Base-by-base conservation (phyloP, 148 eudicot genomes). In the Heliosperma pusillum region DNA sequence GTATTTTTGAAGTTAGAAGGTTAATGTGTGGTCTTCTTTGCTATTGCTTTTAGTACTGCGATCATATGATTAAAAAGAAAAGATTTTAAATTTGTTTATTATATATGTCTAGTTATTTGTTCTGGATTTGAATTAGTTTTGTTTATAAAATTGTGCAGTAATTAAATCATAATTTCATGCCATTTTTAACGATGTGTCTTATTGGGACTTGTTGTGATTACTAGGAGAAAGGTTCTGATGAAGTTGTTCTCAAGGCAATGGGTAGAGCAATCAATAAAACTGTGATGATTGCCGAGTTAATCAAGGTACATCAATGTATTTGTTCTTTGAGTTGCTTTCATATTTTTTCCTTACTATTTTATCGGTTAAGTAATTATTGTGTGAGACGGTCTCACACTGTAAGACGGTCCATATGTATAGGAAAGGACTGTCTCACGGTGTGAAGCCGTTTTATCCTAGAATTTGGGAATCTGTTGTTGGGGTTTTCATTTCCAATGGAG, bases 191-290 rank as follows among this genome's bases (percentile, higher is more conserved):
- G 27, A 19, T 57, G 65, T 66, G 10, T 30, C 66, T 70, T 10
- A 80, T 60, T 47, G n/a, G 13, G 63, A 19, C 9, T 65, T 71
- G 55, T 73, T 72, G 4, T 30, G 44, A 44, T 74, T 50, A 71
- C n/a, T 30, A 83, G 93, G 93, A 91, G 66, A 89, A 89, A 82
- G 89, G 86, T 26, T 83, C 86, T 7, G 74, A 80, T 72, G 93
- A 91, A 70, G 76, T 91, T 81, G 89, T 75, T 29, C 82, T 91
- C 57, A 89, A 86, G 85, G 97, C 93, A 66, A 91, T 89, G 97
- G 97, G 93, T 20, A 90, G 88, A 78, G 97, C 97, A 11, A 91
- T 89, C 72, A 89, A 86, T 72, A 91, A 91, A 82, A 85, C 93
- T 40, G 97, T 91, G 26, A 80, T 83, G 87, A 87, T 91, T 70